Evolutionary conservation across 306 rosid genomes (phyloP), one percentile per base, ranked within the genome.

Genomic region (Glycine latifolia): DNA sequence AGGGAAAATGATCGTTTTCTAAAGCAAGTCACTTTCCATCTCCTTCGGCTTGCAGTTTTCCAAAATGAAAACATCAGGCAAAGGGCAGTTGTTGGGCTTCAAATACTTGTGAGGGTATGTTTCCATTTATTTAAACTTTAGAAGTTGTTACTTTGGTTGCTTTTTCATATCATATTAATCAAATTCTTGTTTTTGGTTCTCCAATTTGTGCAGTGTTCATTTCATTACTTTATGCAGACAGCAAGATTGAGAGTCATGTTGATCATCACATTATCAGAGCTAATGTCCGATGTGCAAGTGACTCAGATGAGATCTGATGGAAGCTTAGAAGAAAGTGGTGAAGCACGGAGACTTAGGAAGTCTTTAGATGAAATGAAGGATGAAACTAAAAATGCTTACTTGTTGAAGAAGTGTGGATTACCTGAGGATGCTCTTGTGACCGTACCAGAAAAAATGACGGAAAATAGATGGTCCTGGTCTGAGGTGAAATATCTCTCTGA

Each of bases 231-330:
- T 60, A 79, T 81, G 90, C 99, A 92, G 79, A 95, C 99, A 48
- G 97, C 99, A 75, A 91, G 99, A 81, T 86, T 95, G 88, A 91
- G 99, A 89, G 99, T 91, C 76, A 91, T 95, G 97, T 87, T 95
- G 84, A 93, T 95, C 74, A 95, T 95, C 85, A 93, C 99, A 47
- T 83, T 95, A 71, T 95, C 99, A 15, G 99, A 95, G 89, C 87
- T 95, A 83, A 93, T 93, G 99, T 95, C 99, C 75, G 99, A 95
- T 60, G 96, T 95, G 82, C 99, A 95, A 95, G 99, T 95, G 83
- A 95, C 98, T 87, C 99, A 93, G 88, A 91, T 95, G 99, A 93
- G 89, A 90, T 63, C 98, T 75, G 97, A 93, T 86, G 99, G 98
- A 85, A 88, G 91, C 71, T 87, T 91, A 69, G 99, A 93, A 84